phyloP scores from a whole-genome alignment of 306 rosid genomes.

The Acacia melanoxylon region DNA sequence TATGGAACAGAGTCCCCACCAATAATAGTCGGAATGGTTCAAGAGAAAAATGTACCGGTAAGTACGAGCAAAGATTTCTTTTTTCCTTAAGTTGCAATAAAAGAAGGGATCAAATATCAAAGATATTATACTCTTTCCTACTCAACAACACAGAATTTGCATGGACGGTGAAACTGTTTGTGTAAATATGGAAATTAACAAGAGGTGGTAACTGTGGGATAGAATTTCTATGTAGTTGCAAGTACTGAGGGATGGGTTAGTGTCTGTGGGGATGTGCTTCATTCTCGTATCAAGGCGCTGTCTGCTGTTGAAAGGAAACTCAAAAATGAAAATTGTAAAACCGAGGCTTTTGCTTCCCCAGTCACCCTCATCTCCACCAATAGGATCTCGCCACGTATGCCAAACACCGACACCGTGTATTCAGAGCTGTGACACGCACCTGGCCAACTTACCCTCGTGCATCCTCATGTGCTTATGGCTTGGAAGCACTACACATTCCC shows the following conservation, averaged over 20 bases:
- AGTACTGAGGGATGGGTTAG: not conserved
- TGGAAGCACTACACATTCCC: conserved; percentile 6
- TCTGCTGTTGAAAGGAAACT: conserved; percentile 58
- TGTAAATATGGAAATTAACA: not conserved
- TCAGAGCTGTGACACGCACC: conserved; percentile 39
- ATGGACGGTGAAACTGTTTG: not conserved
- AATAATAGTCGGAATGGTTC: not conserved
- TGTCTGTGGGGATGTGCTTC: conserved; percentile 19
- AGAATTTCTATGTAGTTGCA: not conserved
- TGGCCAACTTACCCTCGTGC: not conserved
- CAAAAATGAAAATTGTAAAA: conserved; percentile 21
- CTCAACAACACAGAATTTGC: too few relatives aligned
- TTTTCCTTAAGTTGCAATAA: not conserved
- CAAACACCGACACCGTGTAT: conserved; percentile 67
- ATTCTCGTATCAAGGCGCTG: conserved; percentile 28
- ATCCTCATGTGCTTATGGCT: not conserved
- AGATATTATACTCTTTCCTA: not conserved
- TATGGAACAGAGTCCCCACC: not conserved
- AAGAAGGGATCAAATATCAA: not conserved
- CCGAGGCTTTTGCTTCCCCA: conserved; percentile 77
- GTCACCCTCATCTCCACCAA: conserved; percentile 49
- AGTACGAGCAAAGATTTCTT: not conserved
- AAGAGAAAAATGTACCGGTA: not conserved
- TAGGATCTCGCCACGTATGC: conserved; percentile 45
- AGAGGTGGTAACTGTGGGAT: not conserved